phyloP scores from a whole-genome alignment of 83 land plant genomes.

The Isoetes engelmannii region DNA sequence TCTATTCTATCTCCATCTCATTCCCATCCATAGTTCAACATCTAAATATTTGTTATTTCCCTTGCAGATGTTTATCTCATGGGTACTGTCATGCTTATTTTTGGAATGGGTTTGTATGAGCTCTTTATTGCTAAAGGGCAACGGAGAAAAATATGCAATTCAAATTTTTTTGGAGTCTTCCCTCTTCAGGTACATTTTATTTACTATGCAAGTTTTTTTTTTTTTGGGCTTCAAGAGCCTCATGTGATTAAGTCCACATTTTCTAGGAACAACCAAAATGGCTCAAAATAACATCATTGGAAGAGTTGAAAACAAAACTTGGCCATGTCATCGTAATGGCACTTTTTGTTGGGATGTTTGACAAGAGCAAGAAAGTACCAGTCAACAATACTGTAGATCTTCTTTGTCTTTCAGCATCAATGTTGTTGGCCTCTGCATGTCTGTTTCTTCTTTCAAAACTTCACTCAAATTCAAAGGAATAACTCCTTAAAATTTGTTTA shows the following conservation, averaged over 20 bases:
- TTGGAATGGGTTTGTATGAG: slow-evolving; percentile 89
- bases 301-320: slow-evolving; percentile 82
- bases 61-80: slow-evolving; percentile 78
- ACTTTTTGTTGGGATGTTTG: slow-evolving; percentile 88
- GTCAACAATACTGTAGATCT: slow-evolving; percentile 68
- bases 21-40: too few relatives aligned
- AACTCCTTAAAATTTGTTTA: too few relatives aligned
- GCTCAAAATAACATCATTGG: slow-evolving; percentile 88
- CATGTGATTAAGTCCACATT: neutral
- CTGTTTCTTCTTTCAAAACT: slow-evolving; percentile 68
- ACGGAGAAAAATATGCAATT: slow-evolving; percentile 32
- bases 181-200: slow-evolving; percentile 50
- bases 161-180: slow-evolving; percentile 89
- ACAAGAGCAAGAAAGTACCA: slow-evolving; percentile 76
- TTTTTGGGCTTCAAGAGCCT: slow-evolving; percentile 5
- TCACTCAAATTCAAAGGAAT: slow-evolving; percentile 13
- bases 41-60: too few relatives aligned
- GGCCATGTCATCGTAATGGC: slow-evolving; percentile 97
- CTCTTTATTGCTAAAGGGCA: slow-evolving; percentile 64
- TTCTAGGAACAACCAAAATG: slow-evolving; percentile 76
- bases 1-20: too few relatives aligned
- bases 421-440: slow-evolving; percentile 75
- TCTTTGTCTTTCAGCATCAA: slow-evolving; percentile 63
- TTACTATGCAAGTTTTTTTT: neutral
- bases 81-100: slow-evolving; percentile 93